These are phyloP conservation scores for Rosa rugosa DNA, from an alignment of 306 rosid genomes.

Conservation along the genomic window DNA sequence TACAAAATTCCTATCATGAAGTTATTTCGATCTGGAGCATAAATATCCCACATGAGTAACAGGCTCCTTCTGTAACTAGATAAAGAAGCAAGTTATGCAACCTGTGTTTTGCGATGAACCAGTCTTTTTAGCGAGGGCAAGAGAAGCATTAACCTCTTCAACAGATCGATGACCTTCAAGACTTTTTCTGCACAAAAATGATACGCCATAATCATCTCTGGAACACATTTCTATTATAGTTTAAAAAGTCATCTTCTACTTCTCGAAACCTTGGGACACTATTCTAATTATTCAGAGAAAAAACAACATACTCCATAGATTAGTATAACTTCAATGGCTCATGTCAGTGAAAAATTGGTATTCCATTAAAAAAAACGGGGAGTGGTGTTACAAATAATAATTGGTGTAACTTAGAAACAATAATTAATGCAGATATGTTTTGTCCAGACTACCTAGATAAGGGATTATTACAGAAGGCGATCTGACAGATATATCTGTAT, in stretches of 20 bases:
- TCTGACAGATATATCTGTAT: not conserved
- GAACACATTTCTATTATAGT: not conserved
- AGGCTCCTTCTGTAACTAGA: not conserved
- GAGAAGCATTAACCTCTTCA: constrained; percentile 23
- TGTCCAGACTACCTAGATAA: not conserved
- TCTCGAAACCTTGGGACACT: not conserved
- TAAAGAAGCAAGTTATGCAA: constrained; percentile 18
- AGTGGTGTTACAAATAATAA: not conserved
- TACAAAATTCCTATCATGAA: constrained; percentile 5
- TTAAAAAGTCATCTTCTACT: not conserved
- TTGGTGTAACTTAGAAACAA: not conserved
- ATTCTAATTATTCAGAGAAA: not conserved
- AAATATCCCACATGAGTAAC: not conserved
- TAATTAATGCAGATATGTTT: not conserved
- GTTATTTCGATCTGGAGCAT: not conserved
- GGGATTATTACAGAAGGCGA: not conserved
- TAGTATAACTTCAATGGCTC: not conserved
- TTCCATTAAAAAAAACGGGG: not conserved
- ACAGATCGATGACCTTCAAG: constrained; percentile 35
- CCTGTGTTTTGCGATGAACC: constrained; percentile 22
- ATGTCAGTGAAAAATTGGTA: not conserved
- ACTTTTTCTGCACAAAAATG: constrained; percentile 51
- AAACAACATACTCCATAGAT: not conserved
- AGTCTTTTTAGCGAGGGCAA: constrained; percentile 19
- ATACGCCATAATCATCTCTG: constrained; percentile 21